Evolutionary conservation across 148 eudicot species (phyloP), one percentile per base, ranked within the genome.

Genomic region (Heliosperma pusillum): DNA sequence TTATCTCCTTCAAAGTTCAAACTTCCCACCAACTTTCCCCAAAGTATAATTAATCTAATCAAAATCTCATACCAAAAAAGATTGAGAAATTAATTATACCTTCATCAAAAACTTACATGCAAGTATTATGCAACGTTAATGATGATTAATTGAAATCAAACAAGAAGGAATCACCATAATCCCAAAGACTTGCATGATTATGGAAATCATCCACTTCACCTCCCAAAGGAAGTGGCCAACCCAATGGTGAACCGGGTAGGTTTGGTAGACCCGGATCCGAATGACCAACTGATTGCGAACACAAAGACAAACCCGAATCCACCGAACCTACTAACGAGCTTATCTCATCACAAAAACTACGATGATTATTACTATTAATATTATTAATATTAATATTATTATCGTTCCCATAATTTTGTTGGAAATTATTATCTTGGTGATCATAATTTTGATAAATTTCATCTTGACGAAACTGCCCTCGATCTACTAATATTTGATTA

Each of bases 131-230:
- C 25, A 69, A 60, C 53, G 30, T 20, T 59, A 42, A 26, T 53
- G 56, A 57, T 45, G 42, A 61, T 71, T 16, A 59, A 53, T 70
- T 70, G 67, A 88, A 88, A 74, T 86, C 91, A 52, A 84, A 85
- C 70, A 86, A 80, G 74, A 84, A 90, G 29, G 98, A 91, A 70
- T 90, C 88, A 3, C 83, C 86, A 74, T 91, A 88, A 72, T 93
- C 98, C 98, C 98, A 93, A 12, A 91, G 70, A 21, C 86, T 76
- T 19, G 84, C 15, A 25, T 30, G 61, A 19, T 77, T 77, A 0
- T 85, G 83, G 15, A 85, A 89, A 72, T 88, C 89, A 42, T 89
- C 90, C 24, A 86, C 86, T 4, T 40, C 80, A 44, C 24, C 76
- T 11, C 74, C 47, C 10, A 80, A 64, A 2, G 75, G 71, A 12